Evolutionary conservation across 345 rosid species (phyloP).

Genomic region (Clarkia xantiana): DNA sequence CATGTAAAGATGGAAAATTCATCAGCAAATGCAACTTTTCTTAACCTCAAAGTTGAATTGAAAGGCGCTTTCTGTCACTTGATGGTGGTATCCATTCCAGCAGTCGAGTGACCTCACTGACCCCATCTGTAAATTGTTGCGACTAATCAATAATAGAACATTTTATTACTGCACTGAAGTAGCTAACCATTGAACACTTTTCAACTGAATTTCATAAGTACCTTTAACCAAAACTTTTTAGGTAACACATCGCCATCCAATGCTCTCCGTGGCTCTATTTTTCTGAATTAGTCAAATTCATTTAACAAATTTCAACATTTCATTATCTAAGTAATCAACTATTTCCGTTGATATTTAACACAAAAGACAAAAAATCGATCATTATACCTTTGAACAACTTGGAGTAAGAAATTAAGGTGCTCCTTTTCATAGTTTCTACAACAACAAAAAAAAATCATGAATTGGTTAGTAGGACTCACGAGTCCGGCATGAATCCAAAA

Average conservation of each 20-base stretch:
- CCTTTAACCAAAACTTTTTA: slow-evolving; percentile 73
- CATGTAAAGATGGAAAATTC: no score
- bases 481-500: no score
- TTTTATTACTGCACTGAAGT: not conserved
- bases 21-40: no score
- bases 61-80: slow-evolving; percentile 9
- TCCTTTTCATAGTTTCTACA: slow-evolving; percentile 44
- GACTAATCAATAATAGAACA: slow-evolving; percentile 7
- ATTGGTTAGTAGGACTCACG: no score
- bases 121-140: slow-evolving; percentile 77
- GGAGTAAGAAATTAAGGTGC: slow-evolving; percentile 34
- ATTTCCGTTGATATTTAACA: not conserved
- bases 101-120: slow-evolving; percentile 70
- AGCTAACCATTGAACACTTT: not conserved
- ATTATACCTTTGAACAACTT: slow-evolving; percentile 31
- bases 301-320: no score
- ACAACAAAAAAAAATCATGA: not conserved
- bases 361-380: not conserved
- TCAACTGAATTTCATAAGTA: slow-evolving; percentile 3
- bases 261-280: slow-evolving; percentile 28
- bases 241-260: slow-evolving; percentile 39
- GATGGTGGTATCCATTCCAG: slow-evolving; percentile 52
- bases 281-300: slow-evolving; percentile 17
- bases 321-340: no score
- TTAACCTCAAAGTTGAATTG: slow-evolving; percentile 6